phyloP scores from a whole-genome alignment of 192 early-diverging fungal species.

The Gigaspora rosea region DNA sequence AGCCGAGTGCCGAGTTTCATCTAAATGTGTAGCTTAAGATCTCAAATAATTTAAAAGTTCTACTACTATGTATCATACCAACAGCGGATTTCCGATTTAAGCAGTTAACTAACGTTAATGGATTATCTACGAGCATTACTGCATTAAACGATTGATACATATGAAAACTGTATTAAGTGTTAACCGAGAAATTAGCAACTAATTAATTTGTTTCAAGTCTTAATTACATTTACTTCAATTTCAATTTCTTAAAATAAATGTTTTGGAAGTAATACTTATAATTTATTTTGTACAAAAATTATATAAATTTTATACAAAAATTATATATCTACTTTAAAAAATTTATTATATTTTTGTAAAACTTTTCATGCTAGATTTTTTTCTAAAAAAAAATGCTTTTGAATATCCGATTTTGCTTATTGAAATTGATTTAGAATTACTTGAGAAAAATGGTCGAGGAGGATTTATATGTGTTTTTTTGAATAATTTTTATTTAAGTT shows the following conservation, averaged over 20 bases:
- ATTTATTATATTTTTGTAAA: conserved; percentile 20
- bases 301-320: background rate
- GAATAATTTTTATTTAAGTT: background rate
- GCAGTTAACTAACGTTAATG: too few species aligned
- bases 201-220: too few species aligned
- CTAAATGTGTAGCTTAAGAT: too few species aligned
- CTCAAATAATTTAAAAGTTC: too few species aligned
- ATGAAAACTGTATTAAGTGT: too few species aligned
- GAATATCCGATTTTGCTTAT: conserved; percentile 58
- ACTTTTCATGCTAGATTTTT: conserved; percentile 52
- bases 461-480: background rate
- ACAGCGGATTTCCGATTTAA: too few species aligned
- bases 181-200: too few species aligned
- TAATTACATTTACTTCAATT: conserved; percentile 1
- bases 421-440: conserved; percentile 31
- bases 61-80: too few species aligned
- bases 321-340: background rate
- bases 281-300: too few species aligned
- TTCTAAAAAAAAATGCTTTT: conserved; percentile 51
- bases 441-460: conserved; percentile 13
- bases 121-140: too few species aligned
- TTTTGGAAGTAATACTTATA: background rate
- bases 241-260: background rate
- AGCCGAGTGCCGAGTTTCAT: too few species aligned
- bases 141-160: too few species aligned